Evolutionary conservation across 1,284 basidiomycete species (phyloP).

Genomic region (Amylostereum chailletii): DNA sequence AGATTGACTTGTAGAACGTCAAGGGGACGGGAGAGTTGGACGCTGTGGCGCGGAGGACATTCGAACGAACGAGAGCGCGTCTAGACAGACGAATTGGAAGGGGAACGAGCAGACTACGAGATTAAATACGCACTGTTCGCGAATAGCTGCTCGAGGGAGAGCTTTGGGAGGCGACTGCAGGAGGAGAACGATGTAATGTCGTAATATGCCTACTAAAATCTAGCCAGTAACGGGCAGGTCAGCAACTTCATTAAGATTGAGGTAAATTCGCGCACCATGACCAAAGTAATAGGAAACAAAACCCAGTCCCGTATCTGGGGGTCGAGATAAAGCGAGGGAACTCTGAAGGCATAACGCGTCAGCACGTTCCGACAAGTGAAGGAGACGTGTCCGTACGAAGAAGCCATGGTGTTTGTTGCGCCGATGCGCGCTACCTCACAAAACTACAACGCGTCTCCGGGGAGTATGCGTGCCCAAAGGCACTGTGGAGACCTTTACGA

Average conservation of each 20-base stretch:
- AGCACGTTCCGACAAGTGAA: background rate
- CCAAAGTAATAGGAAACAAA: constrained; percentile 92
- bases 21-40: constrained; percentile 78
- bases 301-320: constrained; percentile 94
- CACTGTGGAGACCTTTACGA: too few relatives aligned
- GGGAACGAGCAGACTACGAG: background rate
- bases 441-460: too few relatives aligned
- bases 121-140: constrained; percentile 78
- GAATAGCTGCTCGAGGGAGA: constrained; percentile 65
- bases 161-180: constrained; percentile 85
- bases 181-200: constrained; percentile 88
- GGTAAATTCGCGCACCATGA: constrained; percentile 66
- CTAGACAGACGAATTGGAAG: constrained; percentile 29
- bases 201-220: constrained; percentile 90
- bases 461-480: too few relatives aligned
- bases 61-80: constrained; percentile 76
- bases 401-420: constrained; percentile 3
- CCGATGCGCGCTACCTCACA: background rate
- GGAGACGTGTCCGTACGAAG: constrained; percentile 2
- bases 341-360: constrained; percentile 27
- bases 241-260: background rate
- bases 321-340: constrained; percentile 74
- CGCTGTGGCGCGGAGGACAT: constrained; percentile 74
- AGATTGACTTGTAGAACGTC: constrained; percentile 67
- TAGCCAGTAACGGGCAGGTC: constrained; percentile 20